Conservation (phyloP, 306 rosid species). For the Sicyos edulis region DNA sequence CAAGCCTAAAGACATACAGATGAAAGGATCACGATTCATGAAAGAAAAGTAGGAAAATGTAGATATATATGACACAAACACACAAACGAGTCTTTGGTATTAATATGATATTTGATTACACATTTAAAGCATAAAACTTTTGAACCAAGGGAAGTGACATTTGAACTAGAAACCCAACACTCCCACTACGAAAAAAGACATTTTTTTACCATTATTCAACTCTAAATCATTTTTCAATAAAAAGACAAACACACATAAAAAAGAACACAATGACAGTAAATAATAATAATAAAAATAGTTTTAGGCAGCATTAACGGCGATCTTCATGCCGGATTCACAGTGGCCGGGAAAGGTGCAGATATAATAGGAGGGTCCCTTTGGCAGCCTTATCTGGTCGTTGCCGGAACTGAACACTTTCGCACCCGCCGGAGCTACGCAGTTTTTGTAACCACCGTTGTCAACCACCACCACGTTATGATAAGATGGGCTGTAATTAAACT, state of each 20-base stretch:
- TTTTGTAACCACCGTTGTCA: slow-evolving; percentile 34
- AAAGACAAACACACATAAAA: not conserved
- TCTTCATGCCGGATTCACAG: slow-evolving; percentile 56
- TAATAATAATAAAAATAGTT: not conserved
- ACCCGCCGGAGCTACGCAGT: slow-evolving; percentile 39
- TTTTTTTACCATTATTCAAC: no score
- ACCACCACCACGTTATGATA: slow-evolving; percentile 56
- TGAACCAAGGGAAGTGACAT: not conserved
- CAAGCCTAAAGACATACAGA: no score
- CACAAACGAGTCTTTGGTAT: not conserved
- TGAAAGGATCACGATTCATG: no score
- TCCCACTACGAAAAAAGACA: not conserved
- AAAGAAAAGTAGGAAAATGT: not conserved
- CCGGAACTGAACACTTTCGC: slow-evolving; percentile 47
- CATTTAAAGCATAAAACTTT: not conserved
- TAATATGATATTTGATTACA: not conserved
- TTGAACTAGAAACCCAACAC: not conserved
- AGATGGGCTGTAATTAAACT: slow-evolving; percentile 42
- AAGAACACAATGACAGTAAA: not conserved
- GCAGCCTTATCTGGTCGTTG: slow-evolving; percentile 41
- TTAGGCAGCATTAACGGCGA: slow-evolving; percentile 45
- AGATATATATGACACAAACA: not conserved
- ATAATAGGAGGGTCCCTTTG: slow-evolving; percentile 47
- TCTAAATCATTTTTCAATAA: not conserved
- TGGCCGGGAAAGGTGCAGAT: slow-evolving; percentile 57